phyloP scores from a whole-genome alignment of 140 eudicot species.

The Flaveria floridana region DNA sequence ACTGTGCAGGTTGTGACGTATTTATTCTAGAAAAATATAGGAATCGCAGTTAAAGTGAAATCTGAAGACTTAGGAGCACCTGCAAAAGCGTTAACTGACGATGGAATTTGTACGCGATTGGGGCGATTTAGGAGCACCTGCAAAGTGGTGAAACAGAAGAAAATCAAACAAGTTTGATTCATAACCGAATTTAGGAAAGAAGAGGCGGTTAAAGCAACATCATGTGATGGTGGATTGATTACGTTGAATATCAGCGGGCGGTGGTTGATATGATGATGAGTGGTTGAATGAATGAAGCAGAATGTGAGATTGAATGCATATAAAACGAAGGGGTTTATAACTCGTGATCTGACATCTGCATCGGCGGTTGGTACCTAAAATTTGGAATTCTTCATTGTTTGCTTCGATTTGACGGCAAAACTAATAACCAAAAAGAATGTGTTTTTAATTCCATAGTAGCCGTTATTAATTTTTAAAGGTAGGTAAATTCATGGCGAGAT shows the following conservation, averaged over 20 bases:
- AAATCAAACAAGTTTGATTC: too few relatives aligned
- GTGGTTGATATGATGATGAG: slow-evolving; percentile 1
- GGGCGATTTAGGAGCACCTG: slow-evolving; percentile 16
- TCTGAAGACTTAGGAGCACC: too few relatives aligned
- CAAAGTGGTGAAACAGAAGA: neutral
- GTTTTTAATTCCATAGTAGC: slow-evolving; percentile 21
- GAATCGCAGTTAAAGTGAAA: too few relatives aligned
- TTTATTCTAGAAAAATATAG: too few relatives aligned
- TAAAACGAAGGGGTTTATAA: slow-evolving; percentile 26
- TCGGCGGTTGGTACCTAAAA: slow-evolving; percentile 40
- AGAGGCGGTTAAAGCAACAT: slow-evolving; percentile 12
- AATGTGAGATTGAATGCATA: slow-evolving; percentile 30
- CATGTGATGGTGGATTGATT: too few relatives aligned
- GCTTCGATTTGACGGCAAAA: slow-evolving; percentile 41
- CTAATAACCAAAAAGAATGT: slow-evolving; percentile 10
- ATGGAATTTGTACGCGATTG: slow-evolving; percentile 7
- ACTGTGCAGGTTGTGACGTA: too few relatives aligned
- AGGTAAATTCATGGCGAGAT: neutral
- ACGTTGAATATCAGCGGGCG: neutral
- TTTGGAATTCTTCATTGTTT: slow-evolving; percentile 7
- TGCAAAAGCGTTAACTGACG: too few relatives aligned
- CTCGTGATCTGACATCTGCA: slow-evolving; percentile 31
- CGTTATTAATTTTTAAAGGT: slow-evolving; percentile 24
- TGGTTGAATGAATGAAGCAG: slow-evolving; percentile 6
- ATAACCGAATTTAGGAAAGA: neutral